These are phyloP conservation scores for Tilletia setariae DNA, from an alignment of 1,284 basidiomycete genomes.

Conservation along the genomic window DNA sequence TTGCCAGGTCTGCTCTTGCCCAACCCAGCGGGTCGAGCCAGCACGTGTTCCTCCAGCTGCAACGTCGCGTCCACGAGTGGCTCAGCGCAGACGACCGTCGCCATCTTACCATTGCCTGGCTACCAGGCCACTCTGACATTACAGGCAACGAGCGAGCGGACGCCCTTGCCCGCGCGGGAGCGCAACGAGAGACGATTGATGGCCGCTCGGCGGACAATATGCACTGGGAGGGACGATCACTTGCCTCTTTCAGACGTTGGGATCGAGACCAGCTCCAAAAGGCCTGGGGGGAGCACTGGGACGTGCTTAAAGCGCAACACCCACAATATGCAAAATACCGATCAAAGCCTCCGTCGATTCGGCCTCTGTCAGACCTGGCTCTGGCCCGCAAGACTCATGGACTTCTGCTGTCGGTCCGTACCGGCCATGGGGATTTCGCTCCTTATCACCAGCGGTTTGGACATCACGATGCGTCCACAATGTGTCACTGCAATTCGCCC, in stretches of 20 bases:
- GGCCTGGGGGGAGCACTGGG: not conserved
- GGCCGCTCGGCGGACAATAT: too few relatives aligned
- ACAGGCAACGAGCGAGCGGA: conserved; percentile 20
- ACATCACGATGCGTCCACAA: not conserved
- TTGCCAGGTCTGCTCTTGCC: not conserved
- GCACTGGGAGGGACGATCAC: not conserved
- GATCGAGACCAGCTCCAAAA: not conserved
- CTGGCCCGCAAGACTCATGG: not conserved
- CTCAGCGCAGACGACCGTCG: not conserved
- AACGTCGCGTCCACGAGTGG: not conserved
- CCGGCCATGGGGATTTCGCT: conserved; percentile 2
- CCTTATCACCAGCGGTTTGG: not conserved
- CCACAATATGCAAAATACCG: not conserved
- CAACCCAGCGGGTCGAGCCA: not conserved
- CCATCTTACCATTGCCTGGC: conserved; percentile 16
- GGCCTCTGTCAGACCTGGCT: not conserved
- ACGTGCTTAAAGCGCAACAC: not conserved
- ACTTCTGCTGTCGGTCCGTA: not conserved
- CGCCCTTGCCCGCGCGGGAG: conserved; percentile 14
- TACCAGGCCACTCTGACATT: conserved; percentile 18
- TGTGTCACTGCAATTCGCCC: not conserved
- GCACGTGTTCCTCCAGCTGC: not conserved
- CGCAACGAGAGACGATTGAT: not conserved
- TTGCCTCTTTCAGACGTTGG: not conserved
- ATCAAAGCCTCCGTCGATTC: not conserved